These are phyloP conservation scores for Saccharomycopsis sp. DNA, from an alignment of 805 yeast genomes.

Conservation along the genomic window DNA sequence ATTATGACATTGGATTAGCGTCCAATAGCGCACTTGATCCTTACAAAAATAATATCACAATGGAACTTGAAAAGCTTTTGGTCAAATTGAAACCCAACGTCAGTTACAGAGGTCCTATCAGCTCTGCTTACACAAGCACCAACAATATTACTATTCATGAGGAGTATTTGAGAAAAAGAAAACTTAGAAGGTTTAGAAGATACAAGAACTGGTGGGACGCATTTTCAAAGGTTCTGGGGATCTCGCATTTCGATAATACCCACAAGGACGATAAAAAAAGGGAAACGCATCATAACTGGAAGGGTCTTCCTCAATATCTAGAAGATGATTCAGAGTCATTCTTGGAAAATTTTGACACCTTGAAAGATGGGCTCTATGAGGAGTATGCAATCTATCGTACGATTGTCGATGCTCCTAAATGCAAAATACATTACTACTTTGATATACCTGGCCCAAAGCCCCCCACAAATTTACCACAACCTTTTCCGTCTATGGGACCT, in stretches of 20 bases:
- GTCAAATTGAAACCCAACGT: slow-evolving; percentile 63
- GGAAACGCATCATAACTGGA: slow-evolving; percentile 39
- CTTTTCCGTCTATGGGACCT: slow-evolving; percentile 31
- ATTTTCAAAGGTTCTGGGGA: slow-evolving; percentile 24
- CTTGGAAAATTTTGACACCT: slow-evolving; percentile 26
- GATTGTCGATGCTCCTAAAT: slow-evolving; percentile 50
- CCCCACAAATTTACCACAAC: slow-evolving; percentile 20
- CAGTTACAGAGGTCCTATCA: slow-evolving; percentile 38
- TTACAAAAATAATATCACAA: slow-evolving; percentile 38
- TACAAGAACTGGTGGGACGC: slow-evolving; percentile 21
- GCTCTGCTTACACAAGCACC: slow-evolving; percentile 21
- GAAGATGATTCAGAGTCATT: slow-evolving; percentile 30
- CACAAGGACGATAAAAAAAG: background rate
- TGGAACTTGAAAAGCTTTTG: slow-evolving; percentile 44
- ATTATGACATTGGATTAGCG: slow-evolving; percentile 45
- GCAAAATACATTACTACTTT: slow-evolving; percentile 50
- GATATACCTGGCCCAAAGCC: slow-evolving; percentile 63
- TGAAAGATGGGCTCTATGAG: slow-evolving; percentile 29
- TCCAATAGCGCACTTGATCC: slow-evolving; percentile 44
- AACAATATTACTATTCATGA: slow-evolving; percentile 25
- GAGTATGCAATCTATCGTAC: slow-evolving; percentile 82
- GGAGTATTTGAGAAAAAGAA: slow-evolving; percentile 21
- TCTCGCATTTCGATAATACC: background rate
- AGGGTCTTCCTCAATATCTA: slow-evolving; percentile 67
- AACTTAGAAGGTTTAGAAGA: slow-evolving; percentile 16